Evolutionary conservation across 2,329 filamentous ascomycete species (phyloP).

Genomic region (Paraphaeosphaeria minitans): DNA sequence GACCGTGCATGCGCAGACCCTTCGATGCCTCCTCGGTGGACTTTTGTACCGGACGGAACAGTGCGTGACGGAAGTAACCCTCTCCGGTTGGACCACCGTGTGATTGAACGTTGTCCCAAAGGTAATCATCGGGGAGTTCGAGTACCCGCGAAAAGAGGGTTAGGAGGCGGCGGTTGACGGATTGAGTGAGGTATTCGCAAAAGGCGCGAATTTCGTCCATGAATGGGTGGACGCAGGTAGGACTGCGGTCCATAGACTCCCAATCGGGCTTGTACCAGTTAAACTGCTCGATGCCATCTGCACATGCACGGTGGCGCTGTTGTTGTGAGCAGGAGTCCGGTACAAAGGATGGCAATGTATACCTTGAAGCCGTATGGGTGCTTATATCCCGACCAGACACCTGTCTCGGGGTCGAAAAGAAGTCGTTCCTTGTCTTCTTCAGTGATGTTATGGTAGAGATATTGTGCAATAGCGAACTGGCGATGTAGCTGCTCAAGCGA

Average conservation of each 20-base stretch:
- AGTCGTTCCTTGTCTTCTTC: slow-evolving; percentile 57
- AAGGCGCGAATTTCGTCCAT: slow-evolving; percentile 58
- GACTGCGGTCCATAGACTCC: slow-evolving; percentile 51
- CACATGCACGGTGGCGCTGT: slow-evolving; percentile 46
- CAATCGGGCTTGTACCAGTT: slow-evolving; percentile 59
- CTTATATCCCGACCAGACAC: slow-evolving; percentile 59
- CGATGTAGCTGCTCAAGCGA: slow-evolving; percentile 55
- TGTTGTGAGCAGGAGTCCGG: not conserved
- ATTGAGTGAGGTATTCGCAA: slow-evolving; percentile 55
- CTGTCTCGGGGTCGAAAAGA: slow-evolving; percentile 55
- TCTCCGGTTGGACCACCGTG: slow-evolving; percentile 29
- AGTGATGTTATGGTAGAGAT: slow-evolving; percentile 56
- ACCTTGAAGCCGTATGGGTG: slow-evolving; percentile 55
- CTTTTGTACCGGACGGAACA: slow-evolving; percentile 31
- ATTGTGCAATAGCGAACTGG: slow-evolving; percentile 58
- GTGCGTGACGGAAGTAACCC: slow-evolving; percentile 31
- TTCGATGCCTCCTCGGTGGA: slow-evolving; percentile 28
- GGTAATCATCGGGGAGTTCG: slow-evolving; percentile 29
- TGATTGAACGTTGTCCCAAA: slow-evolving; percentile 31
- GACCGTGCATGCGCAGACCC: slow-evolving; percentile 41
- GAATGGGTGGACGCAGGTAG: slow-evolving; percentile 55
- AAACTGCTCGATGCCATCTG: slow-evolving; percentile 61
- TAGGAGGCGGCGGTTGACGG: slow-evolving; percentile 51
- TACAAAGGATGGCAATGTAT: not conserved
- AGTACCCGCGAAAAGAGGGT: slow-evolving; percentile 31